phyloP scores from a whole-genome alignment of 2,329 filamentous ascomycete genomes.

The Scolecobasidium constrictum region DNA sequence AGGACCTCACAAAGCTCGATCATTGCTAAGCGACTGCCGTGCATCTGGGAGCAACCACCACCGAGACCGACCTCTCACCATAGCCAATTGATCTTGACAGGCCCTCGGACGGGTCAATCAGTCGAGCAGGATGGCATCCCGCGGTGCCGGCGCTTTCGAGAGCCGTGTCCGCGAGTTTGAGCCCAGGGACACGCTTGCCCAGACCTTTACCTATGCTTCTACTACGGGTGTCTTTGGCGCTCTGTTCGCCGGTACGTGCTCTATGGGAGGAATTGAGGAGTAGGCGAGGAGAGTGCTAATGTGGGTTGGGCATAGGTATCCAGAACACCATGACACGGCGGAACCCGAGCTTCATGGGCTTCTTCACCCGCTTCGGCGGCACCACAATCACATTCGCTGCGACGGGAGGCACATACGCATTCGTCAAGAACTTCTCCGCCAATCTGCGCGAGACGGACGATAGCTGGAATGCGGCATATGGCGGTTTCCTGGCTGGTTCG shows the following conservation, averaged over 20 bases:
- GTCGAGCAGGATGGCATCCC: conserved; percentile 37
- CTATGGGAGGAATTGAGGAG: too few relatives aligned
- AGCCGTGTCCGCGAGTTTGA: conserved; percentile 43
- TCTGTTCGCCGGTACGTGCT: conserved; percentile 43
- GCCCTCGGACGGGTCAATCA: conserved; percentile 13
- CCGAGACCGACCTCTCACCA: too few relatives aligned
- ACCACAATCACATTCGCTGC: conserved; percentile 60
- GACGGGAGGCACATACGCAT: conserved; percentile 65
- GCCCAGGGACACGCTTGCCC: conserved; percentile 62
- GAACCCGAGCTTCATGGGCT: conserved; percentile 70
- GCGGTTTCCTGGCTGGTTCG: conserved; percentile 65
- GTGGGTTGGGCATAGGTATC: conserved; percentile 45
- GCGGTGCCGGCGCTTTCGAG: conserved; percentile 21
- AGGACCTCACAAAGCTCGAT: too few relatives aligned
- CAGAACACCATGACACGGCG: conserved; percentile 78
- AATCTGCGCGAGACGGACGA: conserved; percentile 84
- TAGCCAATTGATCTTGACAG: conserved; percentile 8
- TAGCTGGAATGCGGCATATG: conserved; percentile 60
- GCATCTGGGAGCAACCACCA: too few relatives aligned
- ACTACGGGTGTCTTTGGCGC: conserved; percentile 31
- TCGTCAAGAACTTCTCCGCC: conserved; percentile 63
- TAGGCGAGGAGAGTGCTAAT: too few relatives aligned
- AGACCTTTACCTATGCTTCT: conserved; percentile 33
- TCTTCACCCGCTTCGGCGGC: conserved; percentile 69
- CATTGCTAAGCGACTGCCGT: too few relatives aligned